phyloP scores from a whole-genome alignment of 1,139 yeast species.

The Meyerozyma sp. region DNA sequence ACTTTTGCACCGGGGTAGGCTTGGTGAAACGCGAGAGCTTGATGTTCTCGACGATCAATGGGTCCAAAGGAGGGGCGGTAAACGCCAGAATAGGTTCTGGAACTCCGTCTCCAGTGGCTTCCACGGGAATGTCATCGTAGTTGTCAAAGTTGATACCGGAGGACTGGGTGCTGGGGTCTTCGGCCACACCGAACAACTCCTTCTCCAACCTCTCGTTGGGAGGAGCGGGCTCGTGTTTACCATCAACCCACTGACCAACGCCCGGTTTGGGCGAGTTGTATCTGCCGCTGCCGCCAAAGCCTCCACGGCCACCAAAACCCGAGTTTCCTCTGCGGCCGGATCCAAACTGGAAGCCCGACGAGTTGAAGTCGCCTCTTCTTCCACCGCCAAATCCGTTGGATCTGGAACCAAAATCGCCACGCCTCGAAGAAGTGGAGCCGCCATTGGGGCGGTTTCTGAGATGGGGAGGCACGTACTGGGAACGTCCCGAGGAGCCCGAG shows the following conservation, averaged over 20 bases:
- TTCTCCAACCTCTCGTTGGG: constrained; percentile 66
- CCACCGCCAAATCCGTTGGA: constrained; percentile 13
- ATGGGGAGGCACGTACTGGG: constrained; percentile 68
- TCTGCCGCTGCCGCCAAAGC: constrained; percentile 21
- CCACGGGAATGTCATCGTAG: constrained; percentile 97
- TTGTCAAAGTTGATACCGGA: constrained; percentile 98
- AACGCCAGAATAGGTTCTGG: constrained; percentile 91
- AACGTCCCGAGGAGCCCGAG: constrained; percentile 6
- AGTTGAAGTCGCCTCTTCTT: constrained; percentile 15
- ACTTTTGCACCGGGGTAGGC: constrained; percentile 98
- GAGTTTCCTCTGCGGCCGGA: constrained; percentile 27
- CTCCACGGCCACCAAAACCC: constrained; percentile 27
- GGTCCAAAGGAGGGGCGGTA: constrained; percentile 89
- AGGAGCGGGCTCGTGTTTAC: constrained; percentile 82
- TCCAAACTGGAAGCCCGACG: constrained; percentile 16
- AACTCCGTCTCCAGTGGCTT: constrained; percentile 91
- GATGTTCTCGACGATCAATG: constrained; percentile 81
- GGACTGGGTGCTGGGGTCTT: constrained; percentile 78
- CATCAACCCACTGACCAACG: constrained; percentile 78
- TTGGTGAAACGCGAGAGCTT: constrained; percentile 81
- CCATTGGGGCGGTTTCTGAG: constrained; percentile 36
- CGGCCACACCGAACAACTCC: constrained; percentile 83
- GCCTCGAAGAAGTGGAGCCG: constrained; percentile 4
- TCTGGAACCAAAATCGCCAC: constrained; percentile 15
- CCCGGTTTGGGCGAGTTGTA: constrained; percentile 31